Evolutionary conservation across 1,284 basidiomycete genomes (phyloP), one percentile per base, ranked within the genome.

Genomic region (Somion occarium): DNA sequence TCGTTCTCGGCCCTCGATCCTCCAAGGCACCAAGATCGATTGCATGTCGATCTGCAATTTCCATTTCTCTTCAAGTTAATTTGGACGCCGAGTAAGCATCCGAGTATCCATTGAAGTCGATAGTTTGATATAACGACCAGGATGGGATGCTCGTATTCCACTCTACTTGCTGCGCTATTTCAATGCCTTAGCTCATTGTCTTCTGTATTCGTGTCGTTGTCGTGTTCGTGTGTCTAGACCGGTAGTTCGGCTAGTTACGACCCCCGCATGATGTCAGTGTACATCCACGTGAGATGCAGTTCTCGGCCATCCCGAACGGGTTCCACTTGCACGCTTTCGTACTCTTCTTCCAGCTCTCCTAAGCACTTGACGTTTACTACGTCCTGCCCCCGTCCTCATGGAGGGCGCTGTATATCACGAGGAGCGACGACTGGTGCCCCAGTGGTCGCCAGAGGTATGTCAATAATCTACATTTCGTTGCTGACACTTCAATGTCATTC

Each of bases 361-460:
- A n/a, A n/a, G n/a, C 30, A 7, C 30, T 34, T 34, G 30, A 34
- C 15, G 7, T 15, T 34, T 34, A 34, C 30, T 34, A 34, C 30
- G 15, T 34, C 7, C 7, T 34, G 7, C 15, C 47, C 43, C 25
- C 34, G 12, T 13, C 11, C 18, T 26, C 38, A 58, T 58, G 56
- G 49, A 53, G 44, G 49, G 26, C 37, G 26, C 38, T 20, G 5
- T 19, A 13, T n/a, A 24, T 46, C 50, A 48, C 18, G 56, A 58
- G 46, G 61, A 62, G 55, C 59, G 64, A 47, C 58, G 56, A 55
- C 58, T 66, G 50, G 48, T 55, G 13, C 62, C 62, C 15, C 45
- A 60, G 15, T 66, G 63, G 64, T 59, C 62, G 7, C 62, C 64
- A 9, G 62, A 59, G 57, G 64, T 66, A 41, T 39, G 57, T 53